Evolutionary conservation across 768 basidiomycete genomes (phyloP).

Genomic region (Roridomyces roridus): DNA sequence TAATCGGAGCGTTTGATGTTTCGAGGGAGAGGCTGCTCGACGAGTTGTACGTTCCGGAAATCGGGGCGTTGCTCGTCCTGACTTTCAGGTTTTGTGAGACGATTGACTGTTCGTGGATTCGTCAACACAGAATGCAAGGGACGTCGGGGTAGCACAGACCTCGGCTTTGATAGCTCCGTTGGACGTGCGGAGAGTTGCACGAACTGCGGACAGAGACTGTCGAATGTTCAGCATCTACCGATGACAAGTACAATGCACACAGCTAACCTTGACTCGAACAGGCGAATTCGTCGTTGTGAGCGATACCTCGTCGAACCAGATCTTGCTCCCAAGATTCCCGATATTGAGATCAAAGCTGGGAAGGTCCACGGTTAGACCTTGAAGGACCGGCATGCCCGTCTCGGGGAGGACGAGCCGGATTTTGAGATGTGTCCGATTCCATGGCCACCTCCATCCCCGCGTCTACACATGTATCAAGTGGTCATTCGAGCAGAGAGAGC

Average conservation of each 20-base stretch:
- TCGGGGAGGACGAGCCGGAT: conserved; percentile 9
- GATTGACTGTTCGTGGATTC: conserved; percentile 2
- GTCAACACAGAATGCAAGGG: neutral
- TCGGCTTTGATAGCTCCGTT: conserved; percentile 3
- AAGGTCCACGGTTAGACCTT: conserved; percentile 1
- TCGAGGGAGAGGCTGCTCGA: neutral
- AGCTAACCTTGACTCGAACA: neutral
- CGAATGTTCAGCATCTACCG: neutral
- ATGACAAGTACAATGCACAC: neutral
- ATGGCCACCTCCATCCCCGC: neutral
- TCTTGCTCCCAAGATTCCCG: neutral
- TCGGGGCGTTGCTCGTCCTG: neutral
- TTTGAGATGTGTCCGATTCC: neutral
- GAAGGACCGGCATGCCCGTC: neutral
- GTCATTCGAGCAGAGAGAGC: too few relatives aligned
- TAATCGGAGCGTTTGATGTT: conserved; percentile 13
- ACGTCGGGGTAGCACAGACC: neutral
- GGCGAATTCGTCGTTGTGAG: conserved; percentile 6
- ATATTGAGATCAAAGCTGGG: conserved; percentile 11
- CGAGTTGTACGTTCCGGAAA: conserved; percentile 21
- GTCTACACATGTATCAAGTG: too few relatives aligned
- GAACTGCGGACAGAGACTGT: conserved; percentile 1
- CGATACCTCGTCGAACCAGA: neutral
- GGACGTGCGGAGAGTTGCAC: conserved; percentile 4
- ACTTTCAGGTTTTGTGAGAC: neutral